phyloP scores from a whole-genome alignment of 1,284 basidiomycete genomes.

The Paramarasmius palmivorus region DNA sequence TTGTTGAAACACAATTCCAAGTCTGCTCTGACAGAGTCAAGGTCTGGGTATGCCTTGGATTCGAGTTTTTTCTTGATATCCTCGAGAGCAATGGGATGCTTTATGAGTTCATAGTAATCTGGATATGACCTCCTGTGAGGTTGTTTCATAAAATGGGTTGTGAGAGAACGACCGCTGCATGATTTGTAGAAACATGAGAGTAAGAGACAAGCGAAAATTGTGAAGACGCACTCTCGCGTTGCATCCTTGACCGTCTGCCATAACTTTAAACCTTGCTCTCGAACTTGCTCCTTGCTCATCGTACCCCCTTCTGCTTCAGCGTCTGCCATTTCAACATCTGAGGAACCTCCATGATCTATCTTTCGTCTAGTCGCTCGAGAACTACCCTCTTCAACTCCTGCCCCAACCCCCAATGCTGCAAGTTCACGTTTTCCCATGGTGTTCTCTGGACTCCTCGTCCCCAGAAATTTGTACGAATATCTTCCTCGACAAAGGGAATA shows the following conservation, averaged over 20 bases:
- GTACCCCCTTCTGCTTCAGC: constrained; percentile 22
- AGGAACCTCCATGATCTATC: constrained; percentile 46
- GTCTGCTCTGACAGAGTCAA: constrained; percentile 77
- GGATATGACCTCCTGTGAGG: constrained; percentile 81
- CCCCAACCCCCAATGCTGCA: constrained; percentile 45
- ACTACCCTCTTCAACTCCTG: constrained; percentile 39
- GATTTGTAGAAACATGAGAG: constrained; percentile 25
- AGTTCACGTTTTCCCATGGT: constrained; percentile 49
- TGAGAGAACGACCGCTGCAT: constrained; percentile 63
- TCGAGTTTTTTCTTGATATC: constrained; percentile 85
- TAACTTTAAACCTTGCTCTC: constrained; percentile 62
- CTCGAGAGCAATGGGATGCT: constrained; percentile 80
- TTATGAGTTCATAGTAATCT: constrained; percentile 85
- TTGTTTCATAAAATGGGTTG: constrained; percentile 74
- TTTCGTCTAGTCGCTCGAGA: constrained; percentile 71
- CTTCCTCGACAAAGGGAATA: constrained; percentile 17
- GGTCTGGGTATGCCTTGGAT: constrained; percentile 58
- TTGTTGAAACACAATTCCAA: constrained; percentile 89
- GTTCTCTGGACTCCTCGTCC: constrained; percentile 67
- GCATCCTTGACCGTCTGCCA: constrained; percentile 78
- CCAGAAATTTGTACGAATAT: constrained; percentile 38
- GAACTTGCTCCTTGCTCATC: constrained; percentile 40
- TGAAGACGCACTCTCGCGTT: constrained; percentile 76
- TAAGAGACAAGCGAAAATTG: constrained; percentile 31
- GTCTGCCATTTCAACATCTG: constrained; percentile 37